These are phyloP conservation scores for Hyphopichia homilentoma DNA, from an alignment of 805 yeast species.

Conservation along the genomic window DNA sequence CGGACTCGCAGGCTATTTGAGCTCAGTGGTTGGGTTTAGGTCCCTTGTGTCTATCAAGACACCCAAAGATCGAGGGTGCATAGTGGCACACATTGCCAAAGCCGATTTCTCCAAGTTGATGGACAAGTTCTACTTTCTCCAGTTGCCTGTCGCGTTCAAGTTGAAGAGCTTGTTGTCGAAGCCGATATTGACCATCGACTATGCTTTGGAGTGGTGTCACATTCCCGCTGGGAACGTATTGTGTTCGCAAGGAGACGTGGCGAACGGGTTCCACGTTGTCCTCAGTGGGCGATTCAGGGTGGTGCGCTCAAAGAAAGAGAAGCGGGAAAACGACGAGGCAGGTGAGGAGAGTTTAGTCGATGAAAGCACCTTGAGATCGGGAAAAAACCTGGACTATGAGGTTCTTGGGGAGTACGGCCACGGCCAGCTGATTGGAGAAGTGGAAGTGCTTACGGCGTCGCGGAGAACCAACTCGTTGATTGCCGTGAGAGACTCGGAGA, in stretches of 20 bases:
- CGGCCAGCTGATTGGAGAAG: slow-evolving; percentile 92
- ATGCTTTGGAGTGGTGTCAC: slow-evolving; percentile 94
- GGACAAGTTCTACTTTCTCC: slow-evolving; percentile 73
- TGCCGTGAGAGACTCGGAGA: slow-evolving; percentile 90
- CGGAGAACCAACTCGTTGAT: slow-evolving; percentile 65
- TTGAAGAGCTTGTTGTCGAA: slow-evolving; percentile 64
- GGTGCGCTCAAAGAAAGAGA: slow-evolving; percentile 29
- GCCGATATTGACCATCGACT: slow-evolving; percentile 72
- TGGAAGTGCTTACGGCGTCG: slow-evolving; percentile 84
- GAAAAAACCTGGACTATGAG: slow-evolving; percentile 20
- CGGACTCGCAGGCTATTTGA: slow-evolving; percentile 83
- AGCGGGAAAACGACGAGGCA: slow-evolving; percentile 8
- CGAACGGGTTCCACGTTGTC: slow-evolving; percentile 88
- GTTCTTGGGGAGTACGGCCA: slow-evolving; percentile 81
- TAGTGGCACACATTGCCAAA: slow-evolving; percentile 63
- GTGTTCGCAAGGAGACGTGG: slow-evolving; percentile 77
- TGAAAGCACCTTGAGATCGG: slow-evolving; percentile 8
- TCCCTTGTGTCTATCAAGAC: slow-evolving; percentile 74
- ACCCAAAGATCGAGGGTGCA: slow-evolving; percentile 53
- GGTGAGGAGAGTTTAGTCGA: slow-evolving; percentile 17
- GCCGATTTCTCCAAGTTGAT: slow-evolving; percentile 58
- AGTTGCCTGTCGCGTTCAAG: slow-evolving; percentile 72
- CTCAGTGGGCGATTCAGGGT: slow-evolving; percentile 85
- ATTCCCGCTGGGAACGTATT: slow-evolving; percentile 80
- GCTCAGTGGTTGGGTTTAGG: slow-evolving; percentile 72